Evolutionary conservation across 2,329 filamentous ascomycete genomes (phyloP), one percentile per base, ranked within the genome.

Genomic region (Diaporthe ilicicola): DNA sequence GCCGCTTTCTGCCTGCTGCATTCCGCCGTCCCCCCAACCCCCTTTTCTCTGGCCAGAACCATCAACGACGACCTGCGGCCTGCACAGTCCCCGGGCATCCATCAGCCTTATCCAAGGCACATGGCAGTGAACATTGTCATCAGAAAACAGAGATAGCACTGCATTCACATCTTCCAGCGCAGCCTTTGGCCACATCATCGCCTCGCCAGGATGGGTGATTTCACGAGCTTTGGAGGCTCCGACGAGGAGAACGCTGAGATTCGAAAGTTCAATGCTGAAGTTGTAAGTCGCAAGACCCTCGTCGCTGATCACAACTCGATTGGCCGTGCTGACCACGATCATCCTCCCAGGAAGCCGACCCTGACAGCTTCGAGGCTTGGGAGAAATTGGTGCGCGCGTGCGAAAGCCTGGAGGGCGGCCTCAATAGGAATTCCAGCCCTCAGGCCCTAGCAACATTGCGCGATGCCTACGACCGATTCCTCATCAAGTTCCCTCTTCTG

Each of bases 371-470:
- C 78, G 95, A 98, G 77, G 89, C 89, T 73, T 99, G 96, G 96
- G 95, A 98, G 82, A 95, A 94, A 81, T 89, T 98, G 70, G 91
- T 98, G 75, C 91, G 91, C 76, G 91, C 92, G 62, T 93, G 92
- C 75, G 94, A 98, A 81, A 87, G 87, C 64, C 91, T 97, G 74
- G 96, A 99, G 79, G 95, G 95, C 73, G 96, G 95, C 70, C 89
- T 99, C 74, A 98, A 97, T 80, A 93, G 96, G 76, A 99, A 99
- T 83, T 98, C 96, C 51, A 98, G 93, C 79, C 95, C 96, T 0
- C 93, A 97, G 78, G 94, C 96, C 34, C 94, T 99, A 76, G 91
- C 94, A 24, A 92, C 94, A 13, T 92, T 94, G 69, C 92, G 96
- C 82, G 91, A 93, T 81, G 90, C 93, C 73, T 98, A 97, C 84